Evolutionary conservation across 2,329 filamentous ascomycete species (phyloP), one percentile per base, ranked within the genome.

Genomic region (Xylaria polymorpha): DNA sequence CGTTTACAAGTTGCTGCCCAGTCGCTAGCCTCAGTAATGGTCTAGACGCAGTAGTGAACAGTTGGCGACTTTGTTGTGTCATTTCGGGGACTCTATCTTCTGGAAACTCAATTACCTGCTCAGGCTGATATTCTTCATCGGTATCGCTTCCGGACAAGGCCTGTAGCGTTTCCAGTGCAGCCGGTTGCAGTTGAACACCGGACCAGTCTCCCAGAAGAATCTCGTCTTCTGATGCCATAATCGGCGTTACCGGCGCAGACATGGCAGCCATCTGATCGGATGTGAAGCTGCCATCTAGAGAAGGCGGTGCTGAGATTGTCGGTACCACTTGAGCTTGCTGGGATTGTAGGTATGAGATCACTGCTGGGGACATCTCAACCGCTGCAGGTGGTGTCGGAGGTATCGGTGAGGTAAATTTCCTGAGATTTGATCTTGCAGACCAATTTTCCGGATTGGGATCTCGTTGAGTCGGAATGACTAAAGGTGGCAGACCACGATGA

Each of bases 231-330:
- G 84, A 83, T 18, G 85, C 88, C 72, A 93, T 86, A 69, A 95
- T 86, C 15, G 94, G 94, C 0, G 94, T 98, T 12, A 92, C 89
- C 5, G 95, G 94, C 58, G 93, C 93, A 76, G 94, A 97, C 79
- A 94, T 87, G 62, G 87, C 87, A 1, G 94, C 93, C 80, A 97
- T 87, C 78, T 97, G 94, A 77, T 98, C 94, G 1, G 94, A 97
- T 9, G 90, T 92, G 75, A 96, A 83, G 80, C 94, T 97, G 25
- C 94, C 94, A 81, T 97, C 94, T 3, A 97, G 85, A 4, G 95
- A 98, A 3, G 95, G 95, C 4, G 94, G 91, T 6, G 93, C 91
- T 64, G 93, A 94, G 37, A 90, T 87, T 43, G 89, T 90, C 1
- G 94, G 94, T 3, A 95, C 85, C 57, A 89, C 86, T 25, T 90